Evolutionary conservation across 2,329 filamentous ascomycete genomes (phyloP).

Genomic region (Fusarium globosum): DNA sequence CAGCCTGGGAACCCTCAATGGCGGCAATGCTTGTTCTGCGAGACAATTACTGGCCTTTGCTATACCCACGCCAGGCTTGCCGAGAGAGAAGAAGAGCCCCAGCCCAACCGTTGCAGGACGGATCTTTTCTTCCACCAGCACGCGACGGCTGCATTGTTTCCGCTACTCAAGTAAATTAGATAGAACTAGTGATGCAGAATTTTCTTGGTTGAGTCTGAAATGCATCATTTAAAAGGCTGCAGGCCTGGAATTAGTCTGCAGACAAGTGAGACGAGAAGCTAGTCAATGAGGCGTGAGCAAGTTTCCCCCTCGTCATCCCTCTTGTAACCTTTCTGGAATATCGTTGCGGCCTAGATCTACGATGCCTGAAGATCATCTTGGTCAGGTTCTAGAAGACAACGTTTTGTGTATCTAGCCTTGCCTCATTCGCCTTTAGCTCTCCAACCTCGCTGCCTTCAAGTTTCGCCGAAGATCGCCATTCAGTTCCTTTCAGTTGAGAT

Average conservation of each 20-base stretch:
- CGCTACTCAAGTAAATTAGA: conserved; percentile 12
- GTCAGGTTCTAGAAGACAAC: conserved; percentile 17
- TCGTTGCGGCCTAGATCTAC: conserved; percentile 14
- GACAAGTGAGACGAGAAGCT: conserved; percentile 4
- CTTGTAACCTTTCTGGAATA: neutral
- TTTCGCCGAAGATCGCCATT: neutral
- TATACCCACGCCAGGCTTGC: conserved; percentile 23
- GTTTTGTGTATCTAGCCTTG: neutral
- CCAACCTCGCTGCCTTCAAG: neutral
- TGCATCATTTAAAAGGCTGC: neutral
- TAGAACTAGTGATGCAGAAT: neutral
- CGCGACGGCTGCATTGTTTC: conserved; percentile 29
- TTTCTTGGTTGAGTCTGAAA: neutral
- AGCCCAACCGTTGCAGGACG: conserved; percentile 13
- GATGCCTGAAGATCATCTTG: conserved; percentile 24
- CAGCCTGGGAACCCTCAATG: neutral
- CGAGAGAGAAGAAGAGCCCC: neutral
- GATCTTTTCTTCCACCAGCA: conserved; percentile 26
- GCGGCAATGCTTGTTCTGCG: neutral
- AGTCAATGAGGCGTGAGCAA: neutral
- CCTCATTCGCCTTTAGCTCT: neutral
- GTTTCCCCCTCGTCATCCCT: conserved; percentile 11
- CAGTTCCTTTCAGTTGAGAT: neutral
- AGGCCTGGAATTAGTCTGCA: conserved; percentile 1
- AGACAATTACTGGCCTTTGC: conserved; percentile 15